Base-by-base conservation (phyloP, 2,329 filamentous ascomycete species). In the Drechmeria coniospora region DNA sequence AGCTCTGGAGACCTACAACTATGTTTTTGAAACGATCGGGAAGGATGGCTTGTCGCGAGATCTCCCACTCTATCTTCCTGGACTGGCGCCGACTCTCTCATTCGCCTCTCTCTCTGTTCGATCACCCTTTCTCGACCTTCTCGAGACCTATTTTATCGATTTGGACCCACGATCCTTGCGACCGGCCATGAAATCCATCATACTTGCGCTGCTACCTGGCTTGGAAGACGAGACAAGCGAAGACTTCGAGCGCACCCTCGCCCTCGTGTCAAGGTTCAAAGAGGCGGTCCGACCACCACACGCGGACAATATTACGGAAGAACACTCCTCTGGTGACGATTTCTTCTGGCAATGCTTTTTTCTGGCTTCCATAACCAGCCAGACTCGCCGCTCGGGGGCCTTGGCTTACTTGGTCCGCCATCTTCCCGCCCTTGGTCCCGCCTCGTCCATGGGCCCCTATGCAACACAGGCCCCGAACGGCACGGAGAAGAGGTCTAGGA, bases 271-370 rank as follows among this genome's bases (percentile, higher is more conserved):
- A 41, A 74, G 68, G 31, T 74, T 95, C 48, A 83, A 86, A 44
- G 54, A 65, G 32, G 66, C 70, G 26, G 68, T 84, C 41, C 63
- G 74, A 32, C 57, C 73, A 16, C 41, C 53, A 7, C 54, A 55
- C 15, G 63, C 65, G 34, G 56, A 66, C 37, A 57, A 53, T 29
- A 62, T 61, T 37, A 69, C 54, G 18, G 52, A 49, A 30, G 63
- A 53, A 21, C 70, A 68, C 50, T 68, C 59, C 25, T 65, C 65
- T 7, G 74, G 74, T 8, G 81, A 86, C 38, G 80, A 81, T 37
- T 94, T 90, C 51, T 98, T 95, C 50, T 98, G 90, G 90, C 90
- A 98, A 56, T 94, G 84, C 49, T 79, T 98, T 46, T 95, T 98
- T 44, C 60, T 98, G 12, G 83, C 87, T 8, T 79, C 82, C 12